Evolutionary conservation across 768 basidiomycete species (phyloP), one percentile per base, ranked within the genome.

Genomic region (Daedaleopsis nitida): DNA sequence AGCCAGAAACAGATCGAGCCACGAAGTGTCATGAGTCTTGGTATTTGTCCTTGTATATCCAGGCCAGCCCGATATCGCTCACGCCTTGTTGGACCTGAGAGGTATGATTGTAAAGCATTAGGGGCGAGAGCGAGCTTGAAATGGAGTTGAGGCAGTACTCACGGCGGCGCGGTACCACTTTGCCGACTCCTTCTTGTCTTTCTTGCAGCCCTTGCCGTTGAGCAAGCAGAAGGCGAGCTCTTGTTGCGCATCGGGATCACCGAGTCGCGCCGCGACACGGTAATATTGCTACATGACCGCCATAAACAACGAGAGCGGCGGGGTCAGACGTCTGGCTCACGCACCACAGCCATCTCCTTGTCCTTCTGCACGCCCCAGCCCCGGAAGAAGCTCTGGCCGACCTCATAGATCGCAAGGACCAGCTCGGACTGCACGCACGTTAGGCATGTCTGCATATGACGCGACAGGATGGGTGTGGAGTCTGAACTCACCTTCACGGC

Each of bases 11-110:
- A 32, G 27, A 32, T 32, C 27, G 27, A 32, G 27, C 7, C 27
- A 32, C 7, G 27, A 7, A 32, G n/a, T 32, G 27, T 32, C 7
- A 32, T 3, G 27, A 32, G 27, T 32, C 27, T 48, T 72, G 67
- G 67, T 86, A 94, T 75, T 95, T 95, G 69, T 91, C 86, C 74
- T 96, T 96, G 78, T 91, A 92, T 63, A 94, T 94, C 92, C 92
- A 94, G 2, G 91, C 91, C 49, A 94, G 81, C 23, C 92, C 92
- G 63, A 94, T 80, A 67, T 91, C 88, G 69, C 92, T 94, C 56
- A 78, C 82, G 19, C 92, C 92, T 71, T 93, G 92, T 16, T 45
- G 53, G 39, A 59, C 45, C 50, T 43, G 32, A 49, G 39, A 12
- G 45, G 54, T 16, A 47, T 9, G 37, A 55, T 8, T n/a, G 13